Base-by-base conservation (phyloP, 1,139 yeast genomes). In the Pichia sp. region DNA sequence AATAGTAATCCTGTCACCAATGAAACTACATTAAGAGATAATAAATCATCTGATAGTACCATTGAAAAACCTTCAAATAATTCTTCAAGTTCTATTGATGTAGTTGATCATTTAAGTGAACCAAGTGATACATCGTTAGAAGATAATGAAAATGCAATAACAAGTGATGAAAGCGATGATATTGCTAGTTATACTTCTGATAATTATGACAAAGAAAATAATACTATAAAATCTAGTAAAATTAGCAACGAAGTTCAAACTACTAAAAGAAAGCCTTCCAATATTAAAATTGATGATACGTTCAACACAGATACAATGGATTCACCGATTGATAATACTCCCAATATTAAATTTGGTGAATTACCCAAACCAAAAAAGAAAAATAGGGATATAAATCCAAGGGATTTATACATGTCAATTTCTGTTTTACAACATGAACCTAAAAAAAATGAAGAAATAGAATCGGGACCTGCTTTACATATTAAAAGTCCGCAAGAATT, bases 391-490 rank as follows among this genome's bases (percentile, higher is more conserved):
- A 68, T 85, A 11, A 81, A 81, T 30, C 96, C 96, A 1, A 78
- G 84, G 42, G 96, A 89, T 58, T 82, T 89, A 81, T 82, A 72
- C 59, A 73, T 83, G 65, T 87, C 96, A 2, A 83, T 87, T 53
- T 82, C 87, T 42, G 80, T 87, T 81, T 69, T 87, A 64, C 82
- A 81, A 56, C 70, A 73, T 44, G 70, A 71, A 42, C 74, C 74
- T 33, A 52, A 57, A 11, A 50, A 54, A 26, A 61, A 60, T 6
- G 58, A 58, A 24, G 69, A 66, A 10, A 70, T 67, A 36, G 81
- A 80, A 30, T 82, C 80, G 32, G 96, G 90, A 3, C 96, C 95
- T 10, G 89, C 94, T 0, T 67, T 90, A 40, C 79, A 85, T 11
- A 84, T 89, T 45, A 76, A 77, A 53, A 81, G 95, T 2, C 97